A percentile compares a stretch with the other conserved stretches of the same genome.
Evolutionary conservation across 306 rosid species (phyloP).

Genomic region (Quercus glauca): DNA sequence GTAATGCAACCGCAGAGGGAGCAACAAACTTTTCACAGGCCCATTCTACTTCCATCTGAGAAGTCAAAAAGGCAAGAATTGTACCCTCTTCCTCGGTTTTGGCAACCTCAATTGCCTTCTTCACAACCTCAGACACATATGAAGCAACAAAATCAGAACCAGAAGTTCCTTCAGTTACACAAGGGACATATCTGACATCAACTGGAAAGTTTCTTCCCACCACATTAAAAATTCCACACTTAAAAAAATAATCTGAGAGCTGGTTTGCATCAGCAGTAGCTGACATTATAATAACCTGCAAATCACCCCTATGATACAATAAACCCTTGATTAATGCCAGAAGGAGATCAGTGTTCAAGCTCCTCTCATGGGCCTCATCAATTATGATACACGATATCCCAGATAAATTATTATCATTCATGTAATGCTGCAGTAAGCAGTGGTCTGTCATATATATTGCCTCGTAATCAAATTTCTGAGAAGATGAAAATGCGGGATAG

Average conservation of each 20-base stretch:
- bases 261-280: constrained; percentile 85
- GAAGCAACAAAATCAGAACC: constrained; percentile 40
- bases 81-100: constrained; percentile 69
- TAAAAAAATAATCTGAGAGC: constrained; percentile 69
- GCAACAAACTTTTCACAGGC: constrained; percentile 71
- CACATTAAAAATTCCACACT: constrained; percentile 69
- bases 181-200: constrained; percentile 66
- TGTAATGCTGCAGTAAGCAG: constrained; percentile 87
- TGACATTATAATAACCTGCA: constrained; percentile 91
- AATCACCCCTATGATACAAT: constrained; percentile 49
- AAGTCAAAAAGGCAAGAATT: constrained; percentile 89
- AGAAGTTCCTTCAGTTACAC: constrained; percentile 30
- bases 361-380: constrained; percentile 98
- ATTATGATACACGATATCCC: constrained; percentile 75
- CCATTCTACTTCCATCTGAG: constrained; percentile 97
- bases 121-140: constrained; percentile 64
- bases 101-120: constrained; percentile 67
- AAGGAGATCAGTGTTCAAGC: constrained; percentile 89
- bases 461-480: constrained; percentile 40
- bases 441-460: constrained; percentile 84
- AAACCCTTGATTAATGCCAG: constrained; percentile 71
- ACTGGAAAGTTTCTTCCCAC: constrained; percentile 91
- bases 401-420: constrained; percentile 55
- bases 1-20: constrained; percentile 59
- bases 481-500: constrained; percentile 51